Evolutionary conservation across 306 rosid genomes (phyloP).

Genomic region (Lotus japonicus): DNA sequence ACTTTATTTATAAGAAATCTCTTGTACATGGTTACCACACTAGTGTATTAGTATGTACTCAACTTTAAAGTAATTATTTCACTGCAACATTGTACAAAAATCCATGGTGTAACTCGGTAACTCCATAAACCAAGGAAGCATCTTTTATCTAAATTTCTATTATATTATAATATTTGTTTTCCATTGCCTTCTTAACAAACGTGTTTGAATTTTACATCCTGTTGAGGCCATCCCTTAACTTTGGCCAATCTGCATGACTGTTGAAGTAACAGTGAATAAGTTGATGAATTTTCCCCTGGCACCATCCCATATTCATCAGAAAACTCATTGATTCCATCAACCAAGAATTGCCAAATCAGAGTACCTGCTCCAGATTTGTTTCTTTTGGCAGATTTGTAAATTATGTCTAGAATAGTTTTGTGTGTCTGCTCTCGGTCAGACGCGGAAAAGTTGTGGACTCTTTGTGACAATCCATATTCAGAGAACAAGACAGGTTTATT

Average conservation of each 20-base stretch:
- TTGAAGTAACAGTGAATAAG: conserved; percentile 34
- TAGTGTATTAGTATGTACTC: not conserved
- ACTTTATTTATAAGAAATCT: not conserved
- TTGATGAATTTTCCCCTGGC: conserved; percentile 54
- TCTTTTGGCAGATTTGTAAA: conserved; percentile 74
- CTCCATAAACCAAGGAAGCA: conserved; percentile 12
- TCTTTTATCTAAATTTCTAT: not conserved
- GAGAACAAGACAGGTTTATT: conserved; percentile 84
- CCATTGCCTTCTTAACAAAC: conserved; percentile 41
- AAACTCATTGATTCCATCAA: conserved; percentile 65
- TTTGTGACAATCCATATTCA: conserved; percentile 71
- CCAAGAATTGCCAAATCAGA: conserved; percentile 82
- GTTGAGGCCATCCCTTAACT: conserved; percentile 36
- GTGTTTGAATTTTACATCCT: conserved; percentile 36
- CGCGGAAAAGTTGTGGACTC: conserved; percentile 44
- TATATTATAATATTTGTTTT: not conserved
- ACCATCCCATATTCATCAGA: conserved; percentile 78
- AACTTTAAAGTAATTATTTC: conserved; percentile 17
- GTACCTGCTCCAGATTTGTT: conserved; percentile 80
- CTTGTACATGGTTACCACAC: conserved; percentile 16
- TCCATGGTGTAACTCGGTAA: conserved; percentile 8
- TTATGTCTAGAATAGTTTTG: conserved; percentile 38
- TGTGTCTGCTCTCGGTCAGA: conserved; percentile 54
- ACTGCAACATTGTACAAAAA: conserved; percentile 20
- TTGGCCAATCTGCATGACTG: conserved; percentile 81